Base-by-base conservation (phyloP, 768 basidiomycete genomes). In the Cantharellus anzutake region DNA sequence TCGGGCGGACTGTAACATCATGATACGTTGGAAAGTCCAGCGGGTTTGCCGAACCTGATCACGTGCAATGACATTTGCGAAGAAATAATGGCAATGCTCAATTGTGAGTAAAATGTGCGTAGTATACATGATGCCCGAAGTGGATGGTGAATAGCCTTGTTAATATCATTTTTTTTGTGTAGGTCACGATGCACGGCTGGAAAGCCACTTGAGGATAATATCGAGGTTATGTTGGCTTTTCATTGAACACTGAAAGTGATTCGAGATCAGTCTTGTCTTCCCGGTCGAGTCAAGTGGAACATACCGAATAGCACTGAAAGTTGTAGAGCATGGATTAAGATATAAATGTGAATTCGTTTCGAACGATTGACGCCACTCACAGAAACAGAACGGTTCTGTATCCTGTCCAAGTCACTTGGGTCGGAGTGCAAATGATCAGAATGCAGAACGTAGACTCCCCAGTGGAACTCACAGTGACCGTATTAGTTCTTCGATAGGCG, bases 221-320 rank as follows among this genome's bases (percentile, higher is more conserved):
- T 92, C 89, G 61, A 96, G 73, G 68, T 96, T 96, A 70, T 96
- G 90, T 70, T 88, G 86, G 66, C 83, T 92, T 71, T 92, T 93
- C 84, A 94, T 93, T 2, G 90, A 96, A 69, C 91, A 94, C 92
- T 96, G 65, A 0, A 55, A 57, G 42, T 40, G 35, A 62, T 50
- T 60, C 5, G 56, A 20, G 40, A 55, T 20, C 5, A 51, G 4
- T 41, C 4, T n/a, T 41, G 5, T 55, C 16, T 41, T 14, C 35
- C 37, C 20, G 35, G 34, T 37, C 5, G 38, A 39, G 41, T 40
- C 3, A 50, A 60, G 20, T 58, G 3, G 5, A 3, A 65, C 80
- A 61, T 70, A 87, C 86, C 63, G 86, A 88, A 67, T 88, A 89
- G 65, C 86, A 88, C 85, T 88, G 61, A 14, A 40, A 41, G 58